Evolutionary conservation across 2,329 filamentous ascomycete genomes (phyloP).

Genomic region (Coniochaeta hoffmannii): DNA sequence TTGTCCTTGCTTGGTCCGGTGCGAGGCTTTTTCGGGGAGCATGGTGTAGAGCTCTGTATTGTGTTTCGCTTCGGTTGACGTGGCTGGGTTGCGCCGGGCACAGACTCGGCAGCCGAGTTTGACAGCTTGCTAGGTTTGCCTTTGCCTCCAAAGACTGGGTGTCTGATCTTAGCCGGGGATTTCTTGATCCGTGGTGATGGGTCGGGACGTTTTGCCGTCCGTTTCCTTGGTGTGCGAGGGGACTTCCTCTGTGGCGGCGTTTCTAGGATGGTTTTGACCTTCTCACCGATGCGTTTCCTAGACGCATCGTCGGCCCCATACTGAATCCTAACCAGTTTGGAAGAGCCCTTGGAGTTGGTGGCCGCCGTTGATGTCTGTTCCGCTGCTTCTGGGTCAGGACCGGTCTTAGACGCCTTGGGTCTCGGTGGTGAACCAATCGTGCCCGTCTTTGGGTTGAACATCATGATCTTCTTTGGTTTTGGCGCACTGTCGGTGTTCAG

Average conservation of each 20-base stretch:
- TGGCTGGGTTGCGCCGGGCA: background rate
- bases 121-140: constrained; percentile 20
- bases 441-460: constrained; percentile 52
- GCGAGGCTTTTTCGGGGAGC: constrained; percentile 35
- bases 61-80: constrained; percentile 15
- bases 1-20: constrained; percentile 16
- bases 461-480: constrained; percentile 43
- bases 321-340: constrained; percentile 44
- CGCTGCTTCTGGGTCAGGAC: constrained; percentile 9
- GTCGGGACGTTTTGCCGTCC: background rate
- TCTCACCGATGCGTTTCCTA: constrained; percentile 43
- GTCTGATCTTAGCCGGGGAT: constrained; percentile 24
- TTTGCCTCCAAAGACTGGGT: constrained; percentile 35
- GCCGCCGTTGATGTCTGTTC: constrained; percentile 17
- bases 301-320: constrained; percentile 47
- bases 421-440: constrained; percentile 56
- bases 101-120: constrained; percentile 3
- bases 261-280: constrained; percentile 56
- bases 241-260: constrained; percentile 13
- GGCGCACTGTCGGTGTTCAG: constrained; percentile 3
- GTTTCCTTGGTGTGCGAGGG: constrained; percentile 16
- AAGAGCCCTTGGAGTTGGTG: constrained; percentile 27
- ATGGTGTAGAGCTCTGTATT: constrained; percentile 47
- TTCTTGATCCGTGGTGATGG: constrained; percentile 17
- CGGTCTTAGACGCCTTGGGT: constrained; percentile 31